Evolutionary conservation across 306 rosid genomes (phyloP).

Genomic region (Morella rubra): DNA sequence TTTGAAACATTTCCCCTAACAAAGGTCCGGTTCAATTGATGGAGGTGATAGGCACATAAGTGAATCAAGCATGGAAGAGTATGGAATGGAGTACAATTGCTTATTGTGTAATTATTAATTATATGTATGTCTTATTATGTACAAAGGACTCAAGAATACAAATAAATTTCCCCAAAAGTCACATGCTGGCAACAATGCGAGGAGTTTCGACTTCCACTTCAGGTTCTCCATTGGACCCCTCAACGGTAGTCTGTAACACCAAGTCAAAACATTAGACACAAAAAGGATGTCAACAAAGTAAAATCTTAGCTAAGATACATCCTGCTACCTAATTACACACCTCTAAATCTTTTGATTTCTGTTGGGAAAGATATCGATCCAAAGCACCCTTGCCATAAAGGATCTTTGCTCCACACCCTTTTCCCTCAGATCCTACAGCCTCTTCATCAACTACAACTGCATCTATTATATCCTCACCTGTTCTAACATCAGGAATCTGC

Average conservation of each 20-base stretch:
- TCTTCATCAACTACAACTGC: constrained; percentile 89
- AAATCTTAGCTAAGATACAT: background rate
- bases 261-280: constrained; percentile 22
- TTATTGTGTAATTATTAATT: constrained; percentile 30
- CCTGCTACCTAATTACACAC: constrained; percentile 29
- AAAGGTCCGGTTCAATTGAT: background rate
- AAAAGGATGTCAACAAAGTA: background rate
- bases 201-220: constrained; percentile 72
- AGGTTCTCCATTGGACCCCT: constrained; percentile 48
- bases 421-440: constrained; percentile 51
- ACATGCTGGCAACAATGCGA: constrained; percentile 90
- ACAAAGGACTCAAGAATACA: constrained; percentile 42
- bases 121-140: constrained; percentile 55
- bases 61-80: constrained; percentile 22
- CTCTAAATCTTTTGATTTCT: constrained; percentile 45
- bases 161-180: constrained; percentile 36
- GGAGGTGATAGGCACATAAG: constrained; percentile 5
- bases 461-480: constrained; percentile 67
- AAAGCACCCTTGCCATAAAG: constrained; percentile 73
- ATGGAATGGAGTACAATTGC: constrained; percentile 23
- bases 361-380: constrained; percentile 60
- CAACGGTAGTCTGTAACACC: constrained; percentile 28
- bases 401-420: constrained; percentile 71
- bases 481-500: constrained; percentile 87
- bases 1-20: too few species aligned